phyloP scores from a whole-genome alignment of 2,329 filamentous ascomycete species.

The Claviceps sp. region DNA sequence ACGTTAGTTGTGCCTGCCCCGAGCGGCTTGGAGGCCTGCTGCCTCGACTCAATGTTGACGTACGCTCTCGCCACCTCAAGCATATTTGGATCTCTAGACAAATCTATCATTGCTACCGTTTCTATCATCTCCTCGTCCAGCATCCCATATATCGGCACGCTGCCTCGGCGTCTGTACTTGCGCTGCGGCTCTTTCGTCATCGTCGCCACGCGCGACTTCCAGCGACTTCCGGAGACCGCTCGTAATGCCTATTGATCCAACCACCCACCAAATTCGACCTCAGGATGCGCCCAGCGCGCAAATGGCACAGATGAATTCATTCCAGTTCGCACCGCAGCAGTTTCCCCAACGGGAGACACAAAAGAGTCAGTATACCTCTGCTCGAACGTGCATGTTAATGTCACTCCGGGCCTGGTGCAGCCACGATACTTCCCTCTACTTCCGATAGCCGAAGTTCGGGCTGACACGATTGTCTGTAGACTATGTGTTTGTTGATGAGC shows the following conservation, averaged over 20 bases:
- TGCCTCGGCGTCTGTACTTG: not conserved
- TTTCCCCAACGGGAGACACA: conserved; percentile 55
- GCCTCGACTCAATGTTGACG: conserved; percentile 17
- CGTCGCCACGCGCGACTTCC: conserved; percentile 1
- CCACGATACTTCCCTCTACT: not conserved
- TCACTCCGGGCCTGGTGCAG: not conserved
- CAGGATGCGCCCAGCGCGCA: conserved; percentile 40
- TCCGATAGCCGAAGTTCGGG: not conserved
- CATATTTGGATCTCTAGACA: not conserved
- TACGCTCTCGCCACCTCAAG: not conserved
- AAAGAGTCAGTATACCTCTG: conserved; percentile 50
- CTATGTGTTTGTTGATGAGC: conserved; percentile 98
- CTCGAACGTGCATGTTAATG: conserved; percentile 4
- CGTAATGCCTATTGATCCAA: conserved; percentile 48
- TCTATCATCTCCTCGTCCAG: not conserved
- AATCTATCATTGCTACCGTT: conserved; percentile 1
- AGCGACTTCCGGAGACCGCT: conserved; percentile 2
- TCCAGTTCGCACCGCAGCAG: conserved; percentile 56
- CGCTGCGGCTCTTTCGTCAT: not conserved
- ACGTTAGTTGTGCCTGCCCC: not conserved
- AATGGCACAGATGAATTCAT: conserved; percentile 48
- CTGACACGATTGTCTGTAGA: conserved; percentile 29
- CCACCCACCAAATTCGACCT: conserved; percentile 48
- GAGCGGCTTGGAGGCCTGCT: not conserved
- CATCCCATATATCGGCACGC: not conserved